Evolutionary conservation across 2,329 filamentous ascomycete species (phyloP).

Genomic region (Fusarium vanettenii): DNA sequence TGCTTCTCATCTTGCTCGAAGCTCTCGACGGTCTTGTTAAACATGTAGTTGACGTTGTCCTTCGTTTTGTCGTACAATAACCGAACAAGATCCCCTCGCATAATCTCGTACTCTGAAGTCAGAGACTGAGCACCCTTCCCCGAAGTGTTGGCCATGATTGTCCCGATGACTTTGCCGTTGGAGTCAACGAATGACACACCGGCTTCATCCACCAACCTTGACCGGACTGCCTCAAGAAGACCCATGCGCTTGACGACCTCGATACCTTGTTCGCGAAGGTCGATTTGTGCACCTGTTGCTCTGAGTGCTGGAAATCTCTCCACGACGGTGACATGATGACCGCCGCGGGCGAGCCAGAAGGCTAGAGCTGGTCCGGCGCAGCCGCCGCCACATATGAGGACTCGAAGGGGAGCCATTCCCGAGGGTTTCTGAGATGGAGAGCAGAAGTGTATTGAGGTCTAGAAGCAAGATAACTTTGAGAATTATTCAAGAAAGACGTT

Average conservation of each 20-base stretch:
- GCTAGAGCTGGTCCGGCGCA: slow-evolving; percentile 48
- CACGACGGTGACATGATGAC: slow-evolving; percentile 52
- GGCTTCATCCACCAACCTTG: slow-evolving; percentile 18
- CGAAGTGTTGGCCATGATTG: slow-evolving; percentile 24
- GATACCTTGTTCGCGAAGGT: slow-evolving; percentile 28
- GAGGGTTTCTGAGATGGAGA: neutral
- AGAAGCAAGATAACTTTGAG: neutral
- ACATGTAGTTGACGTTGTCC: slow-evolving; percentile 6
- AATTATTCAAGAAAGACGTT: no score
- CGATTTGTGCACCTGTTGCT: slow-evolving; percentile 27
- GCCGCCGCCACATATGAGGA: slow-evolving; percentile 49
- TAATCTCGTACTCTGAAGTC: slow-evolving; percentile 65
- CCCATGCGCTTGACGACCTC: slow-evolving; percentile 21
- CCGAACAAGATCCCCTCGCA: slow-evolving; percentile 62
- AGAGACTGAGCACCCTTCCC: slow-evolving; percentile 48
- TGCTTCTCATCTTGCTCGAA: slow-evolving; percentile 29
- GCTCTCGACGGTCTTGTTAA: slow-evolving; percentile 13
- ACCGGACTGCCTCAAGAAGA: neutral
- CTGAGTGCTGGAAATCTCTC: slow-evolving; percentile 47
- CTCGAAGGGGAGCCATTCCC: slow-evolving; percentile 16
- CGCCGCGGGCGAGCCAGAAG: slow-evolving; percentile 46
- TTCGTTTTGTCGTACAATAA: slow-evolving; percentile 51
- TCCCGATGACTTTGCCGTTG: slow-evolving; percentile 6
- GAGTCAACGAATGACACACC: slow-evolving; percentile 15
- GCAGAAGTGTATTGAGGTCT: neutral